Evolutionary conservation across 352 stramenopile species (phyloP).

Genomic region (Pythium utonaiense): DNA sequence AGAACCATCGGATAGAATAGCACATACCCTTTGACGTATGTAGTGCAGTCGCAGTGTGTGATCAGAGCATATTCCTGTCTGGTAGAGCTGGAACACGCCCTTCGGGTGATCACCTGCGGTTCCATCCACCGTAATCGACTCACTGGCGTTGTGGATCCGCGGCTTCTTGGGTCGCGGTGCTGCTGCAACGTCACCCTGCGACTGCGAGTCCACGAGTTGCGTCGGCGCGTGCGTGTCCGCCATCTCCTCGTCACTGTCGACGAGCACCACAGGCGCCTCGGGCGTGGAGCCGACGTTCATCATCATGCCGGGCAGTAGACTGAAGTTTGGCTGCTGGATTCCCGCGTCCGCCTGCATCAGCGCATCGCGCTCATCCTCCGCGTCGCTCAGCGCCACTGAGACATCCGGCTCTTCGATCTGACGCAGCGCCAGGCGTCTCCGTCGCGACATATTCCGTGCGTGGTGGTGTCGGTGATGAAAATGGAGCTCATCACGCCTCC

Average conservation of each 20-base stretch:
- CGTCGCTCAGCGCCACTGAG: slow-evolving; percentile 16
- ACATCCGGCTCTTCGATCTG: slow-evolving; percentile 20
- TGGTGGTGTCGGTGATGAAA: not conserved
- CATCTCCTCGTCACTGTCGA: slow-evolving; percentile 4
- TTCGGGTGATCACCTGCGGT: not conserved
- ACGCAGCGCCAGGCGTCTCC: slow-evolving; percentile 18
- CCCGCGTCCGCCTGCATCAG: not conserved
- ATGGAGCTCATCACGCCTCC: no score
- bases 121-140: not conserved
- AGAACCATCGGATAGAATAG: no score
- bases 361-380: slow-evolving; percentile 10
- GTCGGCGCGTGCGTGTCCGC: slow-evolving; percentile 1
- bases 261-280: not conserved
- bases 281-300: not conserved
- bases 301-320: slow-evolving; percentile 19
- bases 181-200: not conserved
- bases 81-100: slow-evolving; percentile 63
- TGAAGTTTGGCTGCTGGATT: slow-evolving; percentile 16
- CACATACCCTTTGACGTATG: slow-evolving; percentile 36
- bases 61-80: slow-evolving; percentile 41
- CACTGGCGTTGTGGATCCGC: not conserved
- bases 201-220: slow-evolving; percentile 1
- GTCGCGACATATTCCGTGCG: slow-evolving; percentile 19
- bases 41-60: slow-evolving; percentile 63
- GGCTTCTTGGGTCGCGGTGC: slow-evolving; percentile 6